These are phyloP conservation scores for Chrysoporthe puriensis DNA, from an alignment of 2,329 filamentous ascomycete genomes.

Conservation along the genomic window DNA sequence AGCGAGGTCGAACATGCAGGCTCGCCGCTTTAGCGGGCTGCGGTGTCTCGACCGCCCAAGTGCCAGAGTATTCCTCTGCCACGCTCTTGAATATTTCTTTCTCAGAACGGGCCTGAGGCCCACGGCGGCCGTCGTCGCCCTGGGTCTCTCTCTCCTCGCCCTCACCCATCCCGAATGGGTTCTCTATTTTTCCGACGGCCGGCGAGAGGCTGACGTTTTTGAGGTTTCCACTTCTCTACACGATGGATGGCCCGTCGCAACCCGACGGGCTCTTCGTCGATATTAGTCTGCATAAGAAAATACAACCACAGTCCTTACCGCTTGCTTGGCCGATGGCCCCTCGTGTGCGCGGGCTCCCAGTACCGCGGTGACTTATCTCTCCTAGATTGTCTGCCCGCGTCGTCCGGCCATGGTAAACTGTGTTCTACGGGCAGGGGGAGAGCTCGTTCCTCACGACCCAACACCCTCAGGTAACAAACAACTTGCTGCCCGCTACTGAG, in stretches of 20 bases:
- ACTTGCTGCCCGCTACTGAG: background rate
- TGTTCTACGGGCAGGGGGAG: too few species aligned
- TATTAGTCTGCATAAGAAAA: constrained; percentile 21
- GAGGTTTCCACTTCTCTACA: background rate
- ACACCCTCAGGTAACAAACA: background rate
- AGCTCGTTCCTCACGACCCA: too few species aligned
- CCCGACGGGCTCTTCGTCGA: background rate
- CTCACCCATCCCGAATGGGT: background rate
- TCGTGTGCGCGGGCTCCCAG: background rate
- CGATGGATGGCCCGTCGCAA: background rate
- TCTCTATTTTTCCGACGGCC: background rate
- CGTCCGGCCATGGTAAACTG: background rate
- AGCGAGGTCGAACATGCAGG: too few species aligned
- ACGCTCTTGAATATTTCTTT: background rate
- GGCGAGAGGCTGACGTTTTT: background rate
- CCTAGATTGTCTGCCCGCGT: background rate
- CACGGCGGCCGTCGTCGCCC: background rate
- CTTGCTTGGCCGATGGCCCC: background rate
- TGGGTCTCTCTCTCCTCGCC: background rate
- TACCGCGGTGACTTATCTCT: too few species aligned
- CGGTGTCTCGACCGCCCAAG: background rate
- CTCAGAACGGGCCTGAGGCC: background rate
- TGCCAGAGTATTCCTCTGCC: background rate
- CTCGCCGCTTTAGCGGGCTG: background rate
- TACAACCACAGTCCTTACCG: constrained; percentile 29